phyloP scores from a whole-genome alignment of 306 rosid species.

The Hippophae tibetana region DNA sequence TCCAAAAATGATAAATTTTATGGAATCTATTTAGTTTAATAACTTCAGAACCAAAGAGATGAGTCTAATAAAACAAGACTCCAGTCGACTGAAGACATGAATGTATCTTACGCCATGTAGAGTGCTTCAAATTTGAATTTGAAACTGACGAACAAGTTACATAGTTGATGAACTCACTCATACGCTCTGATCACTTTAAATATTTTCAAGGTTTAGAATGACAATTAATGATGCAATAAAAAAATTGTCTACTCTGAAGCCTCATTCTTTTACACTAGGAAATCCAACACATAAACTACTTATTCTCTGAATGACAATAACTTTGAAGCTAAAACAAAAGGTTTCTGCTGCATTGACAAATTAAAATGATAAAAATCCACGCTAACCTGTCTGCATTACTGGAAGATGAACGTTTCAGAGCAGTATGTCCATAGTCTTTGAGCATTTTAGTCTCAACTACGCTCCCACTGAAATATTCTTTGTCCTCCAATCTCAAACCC shows the following conservation, averaged over 20 bases:
- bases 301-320: not conserved
- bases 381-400: slow-evolving; percentile 72
- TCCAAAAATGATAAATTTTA: not conserved
- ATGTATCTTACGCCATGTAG: not conserved
- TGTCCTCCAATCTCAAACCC: slow-evolving; percentile 66
- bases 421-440: slow-evolving; percentile 37
- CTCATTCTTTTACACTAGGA: not conserved
- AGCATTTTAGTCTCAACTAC: slow-evolving; percentile 54
- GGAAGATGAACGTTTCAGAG: slow-evolving; percentile 74
- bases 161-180: too few species aligned
- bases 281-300: not conserved
- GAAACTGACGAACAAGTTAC: not conserved
- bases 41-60: not conserved
- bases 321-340: not conserved
- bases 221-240: not conserved
- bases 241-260: not conserved
- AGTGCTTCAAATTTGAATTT: not conserved
- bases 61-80: not conserved
- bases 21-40: not conserved
- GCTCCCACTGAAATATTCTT: slow-evolving; percentile 86
- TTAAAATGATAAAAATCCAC: slow-evolving; percentile 14
- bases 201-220: not conserved
- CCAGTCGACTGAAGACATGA: not conserved
- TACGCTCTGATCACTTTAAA: not conserved
- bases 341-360: slow-evolving; percentile 5